phyloP scores from a whole-genome alignment of 495 filamentous ascomycete genomes.

The Tuber magnatum region DNA sequence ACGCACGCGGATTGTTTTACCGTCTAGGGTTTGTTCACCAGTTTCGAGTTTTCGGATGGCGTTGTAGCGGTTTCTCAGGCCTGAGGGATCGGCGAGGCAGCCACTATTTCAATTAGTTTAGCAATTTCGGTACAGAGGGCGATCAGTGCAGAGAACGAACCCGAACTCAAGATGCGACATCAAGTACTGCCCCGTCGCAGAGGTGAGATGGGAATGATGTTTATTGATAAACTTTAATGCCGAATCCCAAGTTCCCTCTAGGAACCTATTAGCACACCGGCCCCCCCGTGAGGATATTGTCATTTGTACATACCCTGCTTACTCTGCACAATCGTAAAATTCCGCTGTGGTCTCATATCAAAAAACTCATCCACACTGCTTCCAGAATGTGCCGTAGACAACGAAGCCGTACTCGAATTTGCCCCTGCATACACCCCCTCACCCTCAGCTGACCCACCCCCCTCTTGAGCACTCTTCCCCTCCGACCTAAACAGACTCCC shows the following conservation, averaged over 20 bases:
- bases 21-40: conserved; percentile 46
- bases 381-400: conserved; percentile 11
- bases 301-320: conserved; percentile 24
- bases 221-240: conserved; percentile 65
- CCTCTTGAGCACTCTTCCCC: conserved; percentile 41
- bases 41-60: conserved; percentile 63
- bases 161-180: conserved; percentile 79
- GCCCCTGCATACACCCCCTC: conserved; percentile 4
- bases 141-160: background rate
- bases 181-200: conserved; percentile 64
- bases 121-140: background rate
- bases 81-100: conserved; percentile 66
- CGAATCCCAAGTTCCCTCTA: conserved; percentile 29
- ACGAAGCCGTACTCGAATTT: conserved; percentile 6
- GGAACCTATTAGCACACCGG: background rate
- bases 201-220: conserved; percentile 58
- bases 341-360: conserved; percentile 22
- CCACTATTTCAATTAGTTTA: conserved; percentile 35
- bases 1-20: conserved; percentile 48
- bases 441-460: conserved; percentile 21
- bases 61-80: conserved; percentile 62
- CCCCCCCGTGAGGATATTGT: too few species aligned
- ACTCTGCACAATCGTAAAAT: conserved; percentile 28
- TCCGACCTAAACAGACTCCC: conserved; percentile 64
- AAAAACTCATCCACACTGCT: conserved; percentile 28